A percentile compares a stretch with the other conserved stretches of the same genome.
phyloP scores from a whole-genome alignment of 129 eudicot species.

The Solidago caesia region DNA sequence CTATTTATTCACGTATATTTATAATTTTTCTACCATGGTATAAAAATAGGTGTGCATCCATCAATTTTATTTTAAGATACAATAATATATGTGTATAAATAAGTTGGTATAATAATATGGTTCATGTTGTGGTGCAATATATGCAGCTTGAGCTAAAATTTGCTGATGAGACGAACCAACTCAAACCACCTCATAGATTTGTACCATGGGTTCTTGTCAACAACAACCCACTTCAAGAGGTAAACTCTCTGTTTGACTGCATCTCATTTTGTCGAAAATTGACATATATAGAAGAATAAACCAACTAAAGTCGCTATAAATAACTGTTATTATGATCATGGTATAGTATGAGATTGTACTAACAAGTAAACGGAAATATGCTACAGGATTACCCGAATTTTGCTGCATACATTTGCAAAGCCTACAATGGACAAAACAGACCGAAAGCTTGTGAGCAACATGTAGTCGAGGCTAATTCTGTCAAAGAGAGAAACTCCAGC shows the following conservation, averaged over 20 bases:
- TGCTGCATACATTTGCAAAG: constrained; percentile 62
- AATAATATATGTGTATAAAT: too few species aligned
- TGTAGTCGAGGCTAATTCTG: constrained; percentile 27
- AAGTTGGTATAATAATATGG: too few species aligned
- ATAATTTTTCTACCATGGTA: too few species aligned
- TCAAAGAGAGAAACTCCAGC: constrained; percentile 24
- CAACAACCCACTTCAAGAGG: constrained; percentile 64
- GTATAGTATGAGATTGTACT: not conserved
- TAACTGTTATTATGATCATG: not conserved
- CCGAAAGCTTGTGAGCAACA: constrained; percentile 49
- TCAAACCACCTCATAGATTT: constrained; percentile 55
- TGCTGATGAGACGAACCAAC: constrained; percentile 66
- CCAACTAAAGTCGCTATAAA: not conserved
- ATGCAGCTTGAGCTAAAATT: constrained; percentile 65
- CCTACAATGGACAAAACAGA: constrained; percentile 51
- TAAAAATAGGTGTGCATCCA: too few species aligned
- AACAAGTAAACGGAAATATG: not conserved
- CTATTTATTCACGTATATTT: too few species aligned
- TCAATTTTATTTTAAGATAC: too few species aligned
- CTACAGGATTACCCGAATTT: constrained; percentile 74
- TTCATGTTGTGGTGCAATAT: constrained; percentile 11
- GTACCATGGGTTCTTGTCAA: constrained; percentile 96
- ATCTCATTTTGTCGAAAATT: not conserved
- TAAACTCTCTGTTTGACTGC: not conserved
- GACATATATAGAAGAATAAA: not conserved